Conservation (phyloP, 2,329 filamentous ascomycete species). For the Apiospora pterosperma region DNA sequence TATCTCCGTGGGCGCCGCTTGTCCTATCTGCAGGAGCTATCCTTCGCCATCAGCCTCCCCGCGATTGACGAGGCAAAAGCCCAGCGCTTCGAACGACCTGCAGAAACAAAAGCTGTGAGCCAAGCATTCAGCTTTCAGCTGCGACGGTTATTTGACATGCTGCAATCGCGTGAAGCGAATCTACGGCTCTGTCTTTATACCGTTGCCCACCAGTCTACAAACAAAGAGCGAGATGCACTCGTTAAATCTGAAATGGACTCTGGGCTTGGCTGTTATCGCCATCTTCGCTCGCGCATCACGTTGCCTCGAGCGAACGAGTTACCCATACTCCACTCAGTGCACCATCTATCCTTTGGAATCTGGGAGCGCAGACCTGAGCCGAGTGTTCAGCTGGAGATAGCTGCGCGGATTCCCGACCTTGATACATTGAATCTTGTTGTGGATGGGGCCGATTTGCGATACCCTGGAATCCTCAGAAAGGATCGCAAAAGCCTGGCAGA, state of each 20-base stretch:
- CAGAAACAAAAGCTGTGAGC: slow-evolving; percentile 2
- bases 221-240: background rate
- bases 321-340: background rate
- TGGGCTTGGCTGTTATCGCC: background rate
- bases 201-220: background rate
- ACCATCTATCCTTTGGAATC: background rate
- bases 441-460: slow-evolving; percentile 2
- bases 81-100: slow-evolving; percentile 1
- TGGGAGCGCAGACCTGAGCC: background rate
- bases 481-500: slow-evolving; percentile 1
- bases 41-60: background rate
- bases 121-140: background rate
- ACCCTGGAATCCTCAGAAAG: background rate
- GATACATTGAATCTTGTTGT: background rate
- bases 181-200: background rate
- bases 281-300: background rate
- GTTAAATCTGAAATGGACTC: background rate
- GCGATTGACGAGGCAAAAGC: background rate
- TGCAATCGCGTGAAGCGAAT: background rate
- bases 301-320: background rate
- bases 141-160: background rate
- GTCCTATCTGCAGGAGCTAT: background rate
- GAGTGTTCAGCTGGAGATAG: slow-evolving; percentile 3
- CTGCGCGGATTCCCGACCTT: background rate
- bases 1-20: background rate